Evolutionary conservation across 352 stramenopile genomes (phyloP), one percentile per base, ranked within the genome.

Genomic region (Globisporangium abappressorium): DNA sequence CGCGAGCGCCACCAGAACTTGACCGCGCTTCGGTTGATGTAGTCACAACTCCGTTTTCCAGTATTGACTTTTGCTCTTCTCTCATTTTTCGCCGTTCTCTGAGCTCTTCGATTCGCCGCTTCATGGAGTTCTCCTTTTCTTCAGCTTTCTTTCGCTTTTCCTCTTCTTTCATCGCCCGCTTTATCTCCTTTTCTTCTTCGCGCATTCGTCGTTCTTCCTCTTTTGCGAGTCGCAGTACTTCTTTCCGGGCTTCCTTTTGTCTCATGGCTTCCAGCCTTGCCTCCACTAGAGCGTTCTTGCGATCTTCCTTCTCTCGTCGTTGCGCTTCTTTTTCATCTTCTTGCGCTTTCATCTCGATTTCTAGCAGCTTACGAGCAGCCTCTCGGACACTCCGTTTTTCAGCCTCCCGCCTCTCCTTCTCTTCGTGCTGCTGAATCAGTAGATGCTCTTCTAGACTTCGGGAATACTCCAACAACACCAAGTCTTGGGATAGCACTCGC

Each of bases 311-410:
- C 41, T 85, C 83, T 59, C 78, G 77, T 24, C 77, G 75, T 56
- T 90, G 81, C 11, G 77, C 83, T 64, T 90, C 82, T 64, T 91
- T 93, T 3, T 81, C 82, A 64, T 90, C 81, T 74, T 91, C 82
- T 72, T 92, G 82, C 11, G 74, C 82, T 58, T 92, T 92, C 70
- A 92, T 79, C 68, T 93, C 84, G 49, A 91, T 90, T 55, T 93
- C 82, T 15, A 93, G 57, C 0, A 92, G 70, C 64, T 88, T 89
- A 3, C 84, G 79, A 5, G 85, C 84, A 33, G 81, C 81, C 64
- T 93, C 81, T 26, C 85, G 81, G 5, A 93, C 85, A 7, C 81
- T 90, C 38, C 77, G 75, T 62, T 87, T 90, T 69, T 91, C 85
- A 33, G 82, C 84, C 68, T 90, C 82, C 2, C 78, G 82, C 30